Conservation (phyloP, 257 asterid species). For the Capsicum rhomboideum region DNA sequence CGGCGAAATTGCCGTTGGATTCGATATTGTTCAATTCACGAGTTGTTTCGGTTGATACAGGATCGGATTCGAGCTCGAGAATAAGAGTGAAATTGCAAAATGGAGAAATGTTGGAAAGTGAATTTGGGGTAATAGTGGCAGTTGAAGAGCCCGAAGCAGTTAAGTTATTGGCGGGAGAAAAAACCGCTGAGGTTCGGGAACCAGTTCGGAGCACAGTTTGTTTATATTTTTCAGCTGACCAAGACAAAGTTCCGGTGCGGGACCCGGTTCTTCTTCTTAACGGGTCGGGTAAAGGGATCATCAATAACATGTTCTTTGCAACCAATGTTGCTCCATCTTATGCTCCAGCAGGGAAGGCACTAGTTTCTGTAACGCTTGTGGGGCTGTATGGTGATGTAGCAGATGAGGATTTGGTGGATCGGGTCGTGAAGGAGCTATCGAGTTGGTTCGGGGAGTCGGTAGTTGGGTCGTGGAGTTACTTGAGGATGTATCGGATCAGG, state of each 20-base stretch:
- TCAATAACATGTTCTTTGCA: conserved; percentile 88
- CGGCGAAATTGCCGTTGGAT: conserved; percentile 32
- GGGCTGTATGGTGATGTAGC: conserved; percentile 43
- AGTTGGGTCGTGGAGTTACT: conserved; percentile 55
- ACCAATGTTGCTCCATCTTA: conserved; percentile 75
- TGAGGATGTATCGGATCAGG: conserved; percentile 61
- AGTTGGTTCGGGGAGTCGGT: conserved; percentile 63
- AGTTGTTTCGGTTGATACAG: conserved; percentile 34
- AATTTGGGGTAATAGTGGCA: conserved; percentile 68
- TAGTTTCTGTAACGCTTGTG: conserved; percentile 68
- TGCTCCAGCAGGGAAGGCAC: conserved; percentile 68
- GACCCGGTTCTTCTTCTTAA: conserved; percentile 73
- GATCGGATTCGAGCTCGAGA: conserved; percentile 9
- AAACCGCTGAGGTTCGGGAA: conserved; percentile 16
- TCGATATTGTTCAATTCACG: conserved; percentile 50
- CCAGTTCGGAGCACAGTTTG: conserved; percentile 79
- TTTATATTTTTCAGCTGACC: conserved; percentile 58
- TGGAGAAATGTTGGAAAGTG: conserved; percentile 46
- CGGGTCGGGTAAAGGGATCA: conserved; percentile 70
- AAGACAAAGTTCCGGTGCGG: conserved; percentile 39
- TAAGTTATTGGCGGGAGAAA: conserved; percentile 27
- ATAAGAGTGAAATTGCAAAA: conserved; percentile 30
- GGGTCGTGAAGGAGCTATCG: conserved; percentile 51
- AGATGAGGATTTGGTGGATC: conserved; percentile 54
- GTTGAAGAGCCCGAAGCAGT: conserved; percentile 70